Evolutionary conservation across 805 yeast species (phyloP).

Genomic region (Candida jianshihensis): DNA sequence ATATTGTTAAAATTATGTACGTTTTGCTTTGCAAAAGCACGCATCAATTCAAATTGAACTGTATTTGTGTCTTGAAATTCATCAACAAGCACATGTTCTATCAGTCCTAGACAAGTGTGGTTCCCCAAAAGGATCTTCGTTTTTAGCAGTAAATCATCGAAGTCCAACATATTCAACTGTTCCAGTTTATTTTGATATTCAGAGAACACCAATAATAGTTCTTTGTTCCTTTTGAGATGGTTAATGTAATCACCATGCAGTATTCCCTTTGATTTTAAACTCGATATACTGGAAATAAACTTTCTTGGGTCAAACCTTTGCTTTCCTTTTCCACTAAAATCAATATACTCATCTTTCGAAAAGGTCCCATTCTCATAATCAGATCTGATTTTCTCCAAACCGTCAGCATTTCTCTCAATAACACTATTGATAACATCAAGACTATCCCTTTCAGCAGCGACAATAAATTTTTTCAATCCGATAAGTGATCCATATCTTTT

Average conservation of each 20-base stretch:
- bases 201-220: slow-evolving; percentile 36
- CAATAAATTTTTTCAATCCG: slow-evolving; percentile 38
- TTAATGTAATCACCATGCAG: slow-evolving; percentile 33
- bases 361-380: background rate
- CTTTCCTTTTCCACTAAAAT: slow-evolving; percentile 5
- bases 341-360: slow-evolving; percentile 4
- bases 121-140: slow-evolving; percentile 42
- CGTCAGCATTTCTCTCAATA: slow-evolving; percentile 15
- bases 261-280: slow-evolving; percentile 47
- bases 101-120: slow-evolving; percentile 13
- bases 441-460: slow-evolving; percentile 64
- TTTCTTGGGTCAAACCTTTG: slow-evolving; percentile 31
- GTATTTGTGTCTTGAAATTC: slow-evolving; percentile 91
- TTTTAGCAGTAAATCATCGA: slow-evolving; percentile 70
- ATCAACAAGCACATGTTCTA: slow-evolving; percentile 77
- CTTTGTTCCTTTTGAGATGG: slow-evolving; percentile 23
- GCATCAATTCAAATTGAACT: slow-evolving; percentile 67
- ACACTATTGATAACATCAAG: slow-evolving; percentile 37
- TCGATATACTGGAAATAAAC: slow-evolving; percentile 40
- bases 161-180: slow-evolving; percentile 50
- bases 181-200: slow-evolving; percentile 45
- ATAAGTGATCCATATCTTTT: slow-evolving; percentile 45
- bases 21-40: slow-evolving; percentile 38
- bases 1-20: slow-evolving; percentile 41
- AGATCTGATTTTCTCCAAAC: slow-evolving; percentile 3